Evolutionary conservation across 1,284 basidiomycete species (phyloP), one percentile per base, ranked within the genome.

Genomic region (Kalmanozyma brasiliensis): DNA sequence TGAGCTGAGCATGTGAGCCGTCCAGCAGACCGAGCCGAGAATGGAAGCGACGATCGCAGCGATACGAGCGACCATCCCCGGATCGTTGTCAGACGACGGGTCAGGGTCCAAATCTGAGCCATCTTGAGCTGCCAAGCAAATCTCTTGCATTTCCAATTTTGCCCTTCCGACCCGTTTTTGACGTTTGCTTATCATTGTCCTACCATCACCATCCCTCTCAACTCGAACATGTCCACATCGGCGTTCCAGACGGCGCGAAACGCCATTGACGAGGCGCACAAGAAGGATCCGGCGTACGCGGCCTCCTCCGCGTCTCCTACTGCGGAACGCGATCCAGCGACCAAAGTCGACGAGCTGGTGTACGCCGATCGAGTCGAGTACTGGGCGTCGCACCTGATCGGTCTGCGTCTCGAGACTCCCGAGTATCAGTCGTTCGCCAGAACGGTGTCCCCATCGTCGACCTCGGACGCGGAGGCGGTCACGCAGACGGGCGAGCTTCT

Each of bases 331-430:
- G 52, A 29, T 29, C 26, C 26, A 29, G 7, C 26, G 24, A 49
- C 42, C 37, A 65, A 62, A 36, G 52, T 74, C 42, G 73, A 78
- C 52, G 79, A 81, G 60, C 64, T 79, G 3, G 45, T 52, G 20
- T 81, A 81, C 44, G 78, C 79, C 24, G 79, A 81, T 32, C 52
- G 55, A 3, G 67, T 81, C 46, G 79, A 72, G 47, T 32, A 55
- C 43, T 62, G 59, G 63, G 40, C 65, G 4, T 53, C 59, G 14
- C 57, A 62, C 45, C 29, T 63, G 22, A 59, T 63, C 35, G 48
- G 51, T 3, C 33, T 63, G 1, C 56, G 66, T 17, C 46, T 70
- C 19, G 49, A 53, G 42, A 70, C 68, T 6, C 20, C 61, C 24
- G 60, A 71, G 20, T 56, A 55, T 46, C 37, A 51, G n/a, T 3